Evolutionary conservation across 371 early-diverging fungal species (phyloP).

Genomic region (Gilbertella persicaria): DNA sequence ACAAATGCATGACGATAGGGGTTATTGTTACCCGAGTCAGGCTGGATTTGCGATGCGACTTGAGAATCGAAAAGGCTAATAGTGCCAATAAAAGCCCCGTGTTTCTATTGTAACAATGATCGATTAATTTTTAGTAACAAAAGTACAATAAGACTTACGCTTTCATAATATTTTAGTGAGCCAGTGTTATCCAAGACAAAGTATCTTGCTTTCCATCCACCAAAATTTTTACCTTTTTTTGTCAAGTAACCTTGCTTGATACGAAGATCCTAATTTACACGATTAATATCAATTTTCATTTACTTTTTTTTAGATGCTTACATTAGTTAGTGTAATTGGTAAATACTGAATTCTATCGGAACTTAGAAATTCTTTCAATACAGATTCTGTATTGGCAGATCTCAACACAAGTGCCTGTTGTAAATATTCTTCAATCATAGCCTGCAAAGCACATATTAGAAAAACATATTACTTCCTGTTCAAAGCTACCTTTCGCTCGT

Average conservation of each 20-base stretch:
- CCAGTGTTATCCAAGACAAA: constrained; percentile 60
- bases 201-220: constrained; percentile 81
- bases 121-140: not conserved
- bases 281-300: not conserved
- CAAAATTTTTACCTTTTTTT: constrained; percentile 85
- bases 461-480: not conserved
- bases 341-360: constrained; percentile 46
- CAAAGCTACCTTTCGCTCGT: constrained; percentile 66
- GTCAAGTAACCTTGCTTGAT: constrained; percentile 77
- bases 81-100: constrained; percentile 57
- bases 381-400: constrained; percentile 42
- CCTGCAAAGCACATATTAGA: constrained; percentile 6
- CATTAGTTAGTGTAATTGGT: constrained; percentile 4
- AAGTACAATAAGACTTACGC: constrained; percentile 24
- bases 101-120: constrained; percentile 32
- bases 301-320: not conserved
- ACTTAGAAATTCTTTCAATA: constrained; percentile 70
- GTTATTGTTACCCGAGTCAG: constrained; percentile 36
- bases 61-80: constrained; percentile 56
- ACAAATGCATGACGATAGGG: constrained; percentile 77
- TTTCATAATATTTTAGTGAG: constrained; percentile 69
- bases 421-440: constrained; percentile 64
- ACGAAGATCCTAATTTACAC: constrained; percentile 5
- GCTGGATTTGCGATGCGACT: constrained; percentile 48
- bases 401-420: constrained; percentile 57